Conservation (phyloP, 202 grass and related monocot species). For the Setaria italica region DNA sequence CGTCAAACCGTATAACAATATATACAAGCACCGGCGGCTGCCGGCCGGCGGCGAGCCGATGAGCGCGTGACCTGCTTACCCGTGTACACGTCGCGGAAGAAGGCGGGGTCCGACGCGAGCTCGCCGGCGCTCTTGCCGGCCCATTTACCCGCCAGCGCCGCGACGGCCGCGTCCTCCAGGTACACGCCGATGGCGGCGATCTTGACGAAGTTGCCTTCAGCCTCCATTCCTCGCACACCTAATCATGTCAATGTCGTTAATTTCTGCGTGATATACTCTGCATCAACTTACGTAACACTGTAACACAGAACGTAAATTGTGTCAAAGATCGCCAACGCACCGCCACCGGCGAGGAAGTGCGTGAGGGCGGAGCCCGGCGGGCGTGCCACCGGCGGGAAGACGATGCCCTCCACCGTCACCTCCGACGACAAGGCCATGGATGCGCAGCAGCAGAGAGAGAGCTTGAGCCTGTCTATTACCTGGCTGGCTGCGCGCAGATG, state of each 20-base stretch:
- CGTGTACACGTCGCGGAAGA: constrained; percentile 66
- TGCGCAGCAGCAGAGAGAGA: not conserved
- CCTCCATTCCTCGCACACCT: constrained; percentile 72
- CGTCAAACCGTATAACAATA: too few relatives aligned
- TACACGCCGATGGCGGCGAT: constrained; percentile 93
- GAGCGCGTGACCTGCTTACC: constrained; percentile 37
- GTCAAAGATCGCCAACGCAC: not conserved
- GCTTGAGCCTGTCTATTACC: not conserved
- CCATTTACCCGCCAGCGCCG: constrained; percentile 62
- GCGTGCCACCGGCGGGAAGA: constrained; percentile 55
- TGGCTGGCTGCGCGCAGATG: not conserved
- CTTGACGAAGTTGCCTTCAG: constrained; percentile 70
- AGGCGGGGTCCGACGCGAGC: constrained; percentile 53
- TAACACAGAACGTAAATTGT: not conserved
- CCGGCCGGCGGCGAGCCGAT: too few relatives aligned
- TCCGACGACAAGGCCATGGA: constrained; percentile 50
- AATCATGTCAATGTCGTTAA: not conserved
- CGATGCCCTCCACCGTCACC: constrained; percentile 63
- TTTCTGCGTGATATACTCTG: not conserved
- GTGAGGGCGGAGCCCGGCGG: constrained; percentile 50
- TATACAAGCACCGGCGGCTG: too few relatives aligned
- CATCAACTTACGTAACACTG: not conserved
- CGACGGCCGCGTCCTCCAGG: constrained; percentile 65
- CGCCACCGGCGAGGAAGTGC: constrained; percentile 76
- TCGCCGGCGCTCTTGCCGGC: constrained; percentile 57